Percentiles rank a stretch among this genome's conserved stretches.
Conservation (phyloP, 2,329 filamentous ascomycete species). For the Ceratocystis smalleyi region DNA sequence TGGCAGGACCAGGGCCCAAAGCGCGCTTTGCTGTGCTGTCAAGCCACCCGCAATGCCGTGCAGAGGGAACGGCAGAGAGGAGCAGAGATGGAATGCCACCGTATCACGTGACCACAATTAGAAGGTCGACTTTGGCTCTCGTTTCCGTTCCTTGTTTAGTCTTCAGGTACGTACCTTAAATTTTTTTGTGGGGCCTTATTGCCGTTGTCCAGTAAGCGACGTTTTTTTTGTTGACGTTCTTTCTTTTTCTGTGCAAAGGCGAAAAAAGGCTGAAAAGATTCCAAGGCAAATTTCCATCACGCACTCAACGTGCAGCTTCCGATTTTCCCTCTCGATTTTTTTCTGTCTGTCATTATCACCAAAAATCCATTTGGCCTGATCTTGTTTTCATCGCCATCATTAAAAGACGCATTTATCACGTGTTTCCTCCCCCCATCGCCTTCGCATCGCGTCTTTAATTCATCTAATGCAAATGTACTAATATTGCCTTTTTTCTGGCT, state of each 20-base stretch:
- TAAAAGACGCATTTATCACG: slow-evolving; percentile 1
- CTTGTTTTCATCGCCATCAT: slow-evolving; percentile 5
- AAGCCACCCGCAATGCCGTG: not conserved
- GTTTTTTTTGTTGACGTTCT: slow-evolving; percentile 16
- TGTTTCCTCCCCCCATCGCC: not conserved
- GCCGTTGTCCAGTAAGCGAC: slow-evolving; percentile 14
- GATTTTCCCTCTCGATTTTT: slow-evolving; percentile 9
- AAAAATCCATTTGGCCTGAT: not conserved
- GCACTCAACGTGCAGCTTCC: slow-evolving; percentile 15
- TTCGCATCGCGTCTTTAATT: not conserved
- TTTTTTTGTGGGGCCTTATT: slow-evolving; percentile 9
- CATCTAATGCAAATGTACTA: slow-evolving; percentile 11
- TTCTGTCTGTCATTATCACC: not conserved
- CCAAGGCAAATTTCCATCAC: slow-evolving; percentile 13
- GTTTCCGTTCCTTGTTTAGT: not conserved
- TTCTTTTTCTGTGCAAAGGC: slow-evolving; percentile 14
- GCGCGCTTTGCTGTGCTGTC: not conserved
- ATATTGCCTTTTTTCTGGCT: not conserved
- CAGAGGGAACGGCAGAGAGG: not conserved
- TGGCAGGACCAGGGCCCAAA: not conserved
- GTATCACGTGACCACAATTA: not conserved
- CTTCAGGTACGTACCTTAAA: not conserved
- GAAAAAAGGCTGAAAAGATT: not conserved
- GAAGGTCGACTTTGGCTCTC: not conserved
- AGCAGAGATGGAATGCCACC: not conserved